Evolutionary conservation across 176 grass and related monocot species (phyloP).

Genomic region (Triticum urartu): DNA sequence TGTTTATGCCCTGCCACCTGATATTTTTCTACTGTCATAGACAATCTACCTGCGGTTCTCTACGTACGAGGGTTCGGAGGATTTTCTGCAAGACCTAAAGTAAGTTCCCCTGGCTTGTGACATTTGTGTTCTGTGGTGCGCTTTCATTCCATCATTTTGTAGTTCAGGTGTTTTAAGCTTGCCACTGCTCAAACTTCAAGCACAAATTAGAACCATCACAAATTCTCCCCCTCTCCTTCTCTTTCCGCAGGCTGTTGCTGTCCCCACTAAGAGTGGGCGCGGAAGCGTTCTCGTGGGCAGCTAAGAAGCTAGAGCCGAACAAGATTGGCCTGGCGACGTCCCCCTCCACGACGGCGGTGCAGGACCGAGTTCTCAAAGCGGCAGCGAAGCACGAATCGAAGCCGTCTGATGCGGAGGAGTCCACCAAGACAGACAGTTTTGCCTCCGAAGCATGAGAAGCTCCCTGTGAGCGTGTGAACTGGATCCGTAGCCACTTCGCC

Average conservation of each 20-base stretch:
- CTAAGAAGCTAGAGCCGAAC: constrained; percentile 73
- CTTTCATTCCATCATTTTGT: not conserved
- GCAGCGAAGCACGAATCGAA: constrained; percentile 92
- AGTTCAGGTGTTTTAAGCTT: not conserved
- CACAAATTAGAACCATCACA: not conserved
- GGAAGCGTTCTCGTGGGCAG: constrained; percentile 59
- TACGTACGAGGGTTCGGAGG: constrained; percentile 58
- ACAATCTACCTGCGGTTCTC: constrained; percentile 65
- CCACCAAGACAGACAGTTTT: constrained; percentile 45
- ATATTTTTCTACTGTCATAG: constrained; percentile 40
- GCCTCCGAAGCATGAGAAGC: constrained; percentile 59
- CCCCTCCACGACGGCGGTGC: constrained; percentile 86
- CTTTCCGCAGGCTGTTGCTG: constrained; percentile 53
- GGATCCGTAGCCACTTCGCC: not conserved
- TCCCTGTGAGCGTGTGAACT: not conserved
- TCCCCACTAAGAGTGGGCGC: constrained; percentile 61
- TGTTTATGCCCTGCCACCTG: not conserved
- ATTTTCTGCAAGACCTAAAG: constrained; percentile 76
- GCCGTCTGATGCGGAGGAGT: constrained; percentile 59
- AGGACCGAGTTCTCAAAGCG: constrained; percentile 82
- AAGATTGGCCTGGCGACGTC: constrained; percentile 79
- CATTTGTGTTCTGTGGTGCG: not conserved
- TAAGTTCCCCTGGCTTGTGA: constrained; percentile 29
- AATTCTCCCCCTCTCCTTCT: not conserved
- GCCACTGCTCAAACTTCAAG: not conserved